Percentiles rank a stretch among this genome's conserved stretches.
Evolutionary conservation across 83 land plant species (phyloP).

Genomic region (Picea abies): DNA sequence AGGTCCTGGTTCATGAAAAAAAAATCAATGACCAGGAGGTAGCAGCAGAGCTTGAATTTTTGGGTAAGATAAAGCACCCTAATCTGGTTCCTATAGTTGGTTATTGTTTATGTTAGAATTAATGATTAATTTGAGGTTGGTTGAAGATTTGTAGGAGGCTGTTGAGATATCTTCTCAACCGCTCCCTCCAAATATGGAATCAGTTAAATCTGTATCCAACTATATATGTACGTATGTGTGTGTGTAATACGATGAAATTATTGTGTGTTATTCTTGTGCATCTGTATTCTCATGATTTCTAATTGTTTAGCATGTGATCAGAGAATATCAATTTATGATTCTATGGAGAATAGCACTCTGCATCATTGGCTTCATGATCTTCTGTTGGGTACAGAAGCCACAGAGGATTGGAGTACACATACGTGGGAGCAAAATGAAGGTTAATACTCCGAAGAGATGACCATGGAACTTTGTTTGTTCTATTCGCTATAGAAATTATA

Average conservation of each 20-base stretch:
- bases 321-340: slow-evolving; percentile 79
- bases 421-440: slow-evolving; percentile 70
- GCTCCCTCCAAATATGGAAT: no score
- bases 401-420: slow-evolving; percentile 81
- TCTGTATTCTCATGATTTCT: no score
- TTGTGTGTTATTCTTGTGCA: no score
- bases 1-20: slow-evolving; percentile 68
- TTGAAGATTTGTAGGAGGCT: no score
- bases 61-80: slow-evolving; percentile 78
- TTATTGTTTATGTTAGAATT: slow-evolving; percentile 76
- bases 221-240: no score
- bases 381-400: slow-evolving; percentile 55
- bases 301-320: slow-evolving; percentile 80
- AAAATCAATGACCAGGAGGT: slow-evolving; percentile 59
- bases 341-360: slow-evolving; percentile 79
- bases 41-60: slow-evolving; percentile 63
- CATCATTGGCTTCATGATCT: slow-evolving; percentile 78
- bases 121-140: no score
- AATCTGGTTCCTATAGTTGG: slow-evolving; percentile 86
- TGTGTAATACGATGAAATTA: no score
- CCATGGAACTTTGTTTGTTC: slow-evolving; percentile 7
- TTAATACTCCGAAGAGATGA: slow-evolving; percentile 18
- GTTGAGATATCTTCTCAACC: no score
- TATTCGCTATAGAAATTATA: no score
- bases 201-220: no score